Conservation (phyloP, 306 rosid genomes). For the Cucumis hystrix region DNA sequence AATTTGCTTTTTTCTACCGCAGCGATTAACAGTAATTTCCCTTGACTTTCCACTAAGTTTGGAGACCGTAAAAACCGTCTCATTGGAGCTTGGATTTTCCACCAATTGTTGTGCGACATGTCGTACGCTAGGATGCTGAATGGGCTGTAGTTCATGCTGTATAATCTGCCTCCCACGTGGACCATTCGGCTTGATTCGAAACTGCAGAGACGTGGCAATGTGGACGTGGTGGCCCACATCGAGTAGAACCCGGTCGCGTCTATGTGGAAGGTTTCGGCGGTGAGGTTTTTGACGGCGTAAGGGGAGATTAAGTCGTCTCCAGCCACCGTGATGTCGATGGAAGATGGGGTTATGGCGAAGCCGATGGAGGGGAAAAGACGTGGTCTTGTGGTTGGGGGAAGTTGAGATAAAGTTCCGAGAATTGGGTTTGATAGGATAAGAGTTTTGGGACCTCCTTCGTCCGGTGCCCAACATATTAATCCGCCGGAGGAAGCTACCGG, state of each 20-base stretch:
- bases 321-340: constrained; percentile 57
- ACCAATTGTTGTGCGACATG: constrained; percentile 41
- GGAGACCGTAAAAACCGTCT: constrained; percentile 69
- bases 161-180: constrained; percentile 44
- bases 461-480: constrained; percentile 58
- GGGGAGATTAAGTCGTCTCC: constrained; percentile 97
- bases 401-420: constrained; percentile 45
- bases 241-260: constrained; percentile 78
- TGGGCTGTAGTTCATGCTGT: constrained; percentile 87
- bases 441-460: constrained; percentile 68
- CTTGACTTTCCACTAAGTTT: constrained; percentile 46
- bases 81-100: constrained; percentile 92
- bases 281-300: constrained; percentile 71
- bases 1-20: constrained; percentile 89
- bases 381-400: constrained; percentile 60
- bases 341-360: constrained; percentile 38
- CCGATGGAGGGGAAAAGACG: constrained; percentile 90
- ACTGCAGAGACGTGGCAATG: constrained; percentile 68
- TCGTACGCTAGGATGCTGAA: constrained; percentile 63
- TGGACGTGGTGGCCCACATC: constrained; percentile 62
- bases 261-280: constrained; percentile 73
- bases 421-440: constrained; percentile 76
- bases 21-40: constrained; percentile 52
- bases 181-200: constrained; percentile 77
- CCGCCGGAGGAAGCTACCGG: constrained; percentile 75